Base-by-base conservation (phyloP, 2,329 filamentous ascomycete genomes). In the Plenodomus biglobosus region DNA sequence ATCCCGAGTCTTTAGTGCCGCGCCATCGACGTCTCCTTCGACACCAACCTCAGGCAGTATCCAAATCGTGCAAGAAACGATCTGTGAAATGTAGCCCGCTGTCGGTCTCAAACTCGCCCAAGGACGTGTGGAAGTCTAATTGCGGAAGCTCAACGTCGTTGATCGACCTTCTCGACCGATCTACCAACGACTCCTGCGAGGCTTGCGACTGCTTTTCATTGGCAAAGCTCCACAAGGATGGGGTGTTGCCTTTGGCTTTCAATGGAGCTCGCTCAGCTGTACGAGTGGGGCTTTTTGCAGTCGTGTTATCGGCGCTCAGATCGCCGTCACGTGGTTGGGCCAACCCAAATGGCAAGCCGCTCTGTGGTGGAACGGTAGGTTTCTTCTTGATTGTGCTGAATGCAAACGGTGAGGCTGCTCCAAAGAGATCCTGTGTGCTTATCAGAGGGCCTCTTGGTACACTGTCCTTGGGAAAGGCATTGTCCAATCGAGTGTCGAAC, bases 381-480 rank as follows among this genome's bases (percentile, higher is more conserved):
- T 55, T 61, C 58, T 76, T 76, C 60, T 76, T 77, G 27, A 71
- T 61, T 10, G 73, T 74, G 43, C 71, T 73, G 55, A 70, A 69
- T 13, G 62, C 50, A 61, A 76, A 74, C 36, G 75, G 59, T 38
- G 73, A 65, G 42, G 67, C 71, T 54, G 67, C 72, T 20, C 69
- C 66, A 39, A 78, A 69, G 8, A 78, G 58, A 15, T 74, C 73
- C 45, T 78, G 76, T 2, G 76, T 78, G 47, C 72, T 75, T 24
- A 74, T 57, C 8, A 57, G 53, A 11, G 53, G 43, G 3, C 45
- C 58, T 21, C 45, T 44, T 19, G 54, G 43, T 15, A 52, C 39
- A 36, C 52, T 59, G 8, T 60, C 44, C 15, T 56, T 38, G 4
- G 55, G 42, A 40, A 53, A 38, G 16, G 48, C 16, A 35, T 60